These are phyloP conservation scores for Lipomyces oligophaga DNA, from an alignment of 805 yeast species.

Conservation along the genomic window DNA sequence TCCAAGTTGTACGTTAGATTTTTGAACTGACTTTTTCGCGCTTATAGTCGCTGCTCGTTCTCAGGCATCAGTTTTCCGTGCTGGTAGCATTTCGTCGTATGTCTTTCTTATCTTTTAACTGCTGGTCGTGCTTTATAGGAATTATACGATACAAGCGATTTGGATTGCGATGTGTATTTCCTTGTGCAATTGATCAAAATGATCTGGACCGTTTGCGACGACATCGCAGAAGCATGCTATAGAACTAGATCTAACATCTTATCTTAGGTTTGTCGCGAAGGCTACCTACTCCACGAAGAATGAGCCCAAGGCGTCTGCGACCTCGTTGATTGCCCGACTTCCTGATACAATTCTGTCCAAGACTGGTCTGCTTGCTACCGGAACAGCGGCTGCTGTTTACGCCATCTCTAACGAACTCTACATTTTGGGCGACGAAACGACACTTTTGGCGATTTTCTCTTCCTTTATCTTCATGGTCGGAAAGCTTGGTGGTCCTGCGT, in stretches of 20 bases:
- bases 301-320: constrained; percentile 89
- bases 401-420: constrained; percentile 91
- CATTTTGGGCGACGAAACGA: constrained; percentile 91
- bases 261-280: constrained; percentile 7
- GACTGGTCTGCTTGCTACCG: constrained; percentile 92
- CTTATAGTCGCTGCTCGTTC: constrained; percentile 18
- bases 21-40: background rate
- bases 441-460: constrained; percentile 73
- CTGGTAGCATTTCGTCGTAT: constrained; percentile 26
- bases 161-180: background rate
- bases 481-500: constrained; percentile 89
- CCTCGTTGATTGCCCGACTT: constrained; percentile 80
- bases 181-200: no score
- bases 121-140: background rate
- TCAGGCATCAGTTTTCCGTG: constrained; percentile 21
- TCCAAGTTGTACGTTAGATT: background rate
- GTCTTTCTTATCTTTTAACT: constrained; percentile 1
- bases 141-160: background rate
- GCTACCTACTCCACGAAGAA: constrained; percentile 36
- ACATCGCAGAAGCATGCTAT: no score
- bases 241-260: no score
- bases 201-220: no score
- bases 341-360: constrained; percentile 84
- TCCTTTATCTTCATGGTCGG: constrained; percentile 72
- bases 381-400: constrained; percentile 89